Conservation (phyloP, 83 land plant genomes). For the Isoetes engelmannii region DNA sequence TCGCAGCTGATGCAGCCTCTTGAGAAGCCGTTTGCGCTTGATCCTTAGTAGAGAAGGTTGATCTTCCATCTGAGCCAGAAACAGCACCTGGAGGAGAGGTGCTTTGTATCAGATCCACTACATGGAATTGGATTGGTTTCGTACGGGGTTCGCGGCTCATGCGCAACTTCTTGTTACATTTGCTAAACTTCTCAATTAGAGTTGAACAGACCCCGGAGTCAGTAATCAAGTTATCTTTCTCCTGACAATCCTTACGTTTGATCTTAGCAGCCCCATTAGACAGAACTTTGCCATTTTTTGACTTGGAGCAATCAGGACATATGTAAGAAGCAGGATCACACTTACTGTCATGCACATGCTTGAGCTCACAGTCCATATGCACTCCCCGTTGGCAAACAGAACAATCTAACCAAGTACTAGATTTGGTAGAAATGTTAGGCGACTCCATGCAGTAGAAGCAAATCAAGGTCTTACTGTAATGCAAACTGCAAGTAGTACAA, state of each 20-base stretch:
- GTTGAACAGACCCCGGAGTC: conserved; percentile 3
- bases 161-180: conserved; percentile 19
- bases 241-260: conserved; percentile 5
- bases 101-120: background rate
- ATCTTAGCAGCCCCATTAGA: conserved; percentile 13
- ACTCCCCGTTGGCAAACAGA: conserved; percentile 17
- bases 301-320: conserved; percentile 19
- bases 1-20: conserved; percentile 20
- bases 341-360: background rate
- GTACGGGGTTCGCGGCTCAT: conserved; percentile 17
- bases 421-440: conserved; percentile 13
- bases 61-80: background rate
- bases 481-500: conserved; percentile 20
- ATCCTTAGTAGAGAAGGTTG: background rate
- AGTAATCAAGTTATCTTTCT: background rate
- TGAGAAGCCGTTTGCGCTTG: conserved; percentile 10
- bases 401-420: conserved; percentile 19
- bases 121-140: conserved; percentile 4
- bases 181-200: conserved; percentile 17
- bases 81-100: background rate
- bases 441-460: conserved; percentile 18
- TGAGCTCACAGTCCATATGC: conserved; percentile 21
- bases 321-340: conserved; percentile 19
- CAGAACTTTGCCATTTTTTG: conserved; percentile 10
- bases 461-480: conserved; percentile 15